A percentile compares a stretch with the other conserved stretches of the same genome.
Conservation (phyloP, 371 early-diverging fungal genomes). For the Mucor circinelloides region DNA sequence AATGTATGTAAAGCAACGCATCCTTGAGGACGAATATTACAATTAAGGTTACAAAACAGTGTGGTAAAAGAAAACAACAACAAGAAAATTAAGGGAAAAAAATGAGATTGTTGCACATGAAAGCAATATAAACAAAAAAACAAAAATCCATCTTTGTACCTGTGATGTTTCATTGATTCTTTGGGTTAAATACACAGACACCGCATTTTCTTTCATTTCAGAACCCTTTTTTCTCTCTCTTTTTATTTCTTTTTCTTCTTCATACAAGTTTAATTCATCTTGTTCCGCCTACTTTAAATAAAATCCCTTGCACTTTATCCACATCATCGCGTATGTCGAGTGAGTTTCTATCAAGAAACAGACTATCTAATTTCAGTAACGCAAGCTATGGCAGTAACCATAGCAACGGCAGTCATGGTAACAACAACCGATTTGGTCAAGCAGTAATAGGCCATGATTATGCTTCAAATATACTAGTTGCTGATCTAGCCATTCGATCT, state of each 20-base stretch:
- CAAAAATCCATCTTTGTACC: background rate
- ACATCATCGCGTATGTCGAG: conserved; percentile 9
- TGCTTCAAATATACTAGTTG: conserved; percentile 2
- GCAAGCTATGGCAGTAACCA: background rate
- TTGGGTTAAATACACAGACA: background rate
- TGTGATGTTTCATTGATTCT: conserved; percentile 6
- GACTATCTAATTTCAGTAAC: background rate
- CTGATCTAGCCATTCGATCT: conserved; percentile 17
- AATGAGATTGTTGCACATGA: conserved; percentile 2
- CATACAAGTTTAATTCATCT: background rate
- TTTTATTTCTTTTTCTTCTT: background rate
- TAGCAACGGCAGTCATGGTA: background rate
- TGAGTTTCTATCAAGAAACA: conserved; percentile 8
- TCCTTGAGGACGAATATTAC: background rate
- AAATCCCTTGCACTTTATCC: background rate
- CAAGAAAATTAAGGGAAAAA: background rate
- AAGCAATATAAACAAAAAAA: background rate
- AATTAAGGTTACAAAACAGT: background rate
- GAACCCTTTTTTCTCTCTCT: background rate
- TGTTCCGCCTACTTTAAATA: background rate
- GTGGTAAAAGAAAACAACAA: background rate
- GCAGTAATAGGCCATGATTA: conserved; percentile 7
- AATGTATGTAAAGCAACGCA: background rate
- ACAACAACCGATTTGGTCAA: background rate
- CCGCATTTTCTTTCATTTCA: background rate